phyloP scores from a whole-genome alignment of 2,329 filamentous ascomycete species.

The Didymella glomerata region DNA sequence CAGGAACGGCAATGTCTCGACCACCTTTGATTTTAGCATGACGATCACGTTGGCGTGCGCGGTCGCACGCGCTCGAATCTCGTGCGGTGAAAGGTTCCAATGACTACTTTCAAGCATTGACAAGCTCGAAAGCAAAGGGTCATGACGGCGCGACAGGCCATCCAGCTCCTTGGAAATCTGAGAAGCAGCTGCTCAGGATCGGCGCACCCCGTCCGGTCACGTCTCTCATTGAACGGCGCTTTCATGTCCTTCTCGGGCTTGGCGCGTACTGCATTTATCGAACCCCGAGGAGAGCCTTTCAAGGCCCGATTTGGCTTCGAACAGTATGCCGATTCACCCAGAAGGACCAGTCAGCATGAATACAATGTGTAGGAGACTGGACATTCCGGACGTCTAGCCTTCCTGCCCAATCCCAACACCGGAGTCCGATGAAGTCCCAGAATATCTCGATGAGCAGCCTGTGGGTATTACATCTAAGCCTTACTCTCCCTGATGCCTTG shows the following conservation, averaged over 20 bases:
- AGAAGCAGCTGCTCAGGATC: background rate
- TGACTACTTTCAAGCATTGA: too few species aligned
- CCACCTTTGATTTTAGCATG: too few species aligned
- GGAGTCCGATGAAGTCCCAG: conserved; percentile 13
- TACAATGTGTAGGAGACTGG: background rate
- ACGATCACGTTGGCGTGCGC: too few species aligned
- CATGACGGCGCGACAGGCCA: background rate
- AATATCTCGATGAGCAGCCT: conserved; percentile 3
- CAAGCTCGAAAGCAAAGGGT: too few species aligned
- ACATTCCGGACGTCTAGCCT: conserved; percentile 4
- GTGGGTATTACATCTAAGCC: conserved; percentile 5
- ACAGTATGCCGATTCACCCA: background rate
- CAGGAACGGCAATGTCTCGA: background rate
- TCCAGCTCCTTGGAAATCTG: background rate
- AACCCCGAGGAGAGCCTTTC: background rate
- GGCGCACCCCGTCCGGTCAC: background rate
- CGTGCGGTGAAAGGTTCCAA: too few species aligned
- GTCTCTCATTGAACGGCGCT: background rate
- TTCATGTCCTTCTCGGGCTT: background rate
- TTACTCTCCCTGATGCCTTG: background rate
- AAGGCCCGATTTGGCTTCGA: background rate
- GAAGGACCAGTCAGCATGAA: too few species aligned
- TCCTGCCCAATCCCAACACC: conserved; percentile 11
- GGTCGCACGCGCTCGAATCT: too few species aligned
- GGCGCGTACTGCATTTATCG: background rate